Percentiles rank a stretch among this genome's conserved stretches.
Conservation (phyloP, 352 stramenopile genomes). For the Phytophthora rubi region DNA sequence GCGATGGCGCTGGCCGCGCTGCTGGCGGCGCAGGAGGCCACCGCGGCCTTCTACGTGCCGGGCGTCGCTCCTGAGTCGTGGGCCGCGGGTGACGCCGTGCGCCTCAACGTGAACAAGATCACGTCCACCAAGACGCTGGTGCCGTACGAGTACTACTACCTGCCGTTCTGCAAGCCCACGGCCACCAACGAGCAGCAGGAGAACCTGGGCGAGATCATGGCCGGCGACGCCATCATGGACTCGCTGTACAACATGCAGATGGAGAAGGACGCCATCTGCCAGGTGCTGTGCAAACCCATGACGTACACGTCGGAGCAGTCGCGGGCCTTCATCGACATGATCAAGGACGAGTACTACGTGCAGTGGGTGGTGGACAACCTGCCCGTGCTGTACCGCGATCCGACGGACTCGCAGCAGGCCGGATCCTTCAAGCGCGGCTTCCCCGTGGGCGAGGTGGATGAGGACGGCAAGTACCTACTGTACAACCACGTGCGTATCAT, state of each 20-base stretch:
- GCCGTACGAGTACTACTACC: constrained; percentile 99
- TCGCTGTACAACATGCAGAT: constrained; percentile 92
- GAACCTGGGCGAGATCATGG: constrained; percentile 94
- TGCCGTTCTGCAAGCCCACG: constrained; percentile 92
- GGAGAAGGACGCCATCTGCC: constrained; percentile 88
- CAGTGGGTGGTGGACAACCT: constrained; percentile 95
- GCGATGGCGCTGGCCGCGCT: constrained; percentile 32
- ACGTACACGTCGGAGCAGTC: constrained; percentile 83
- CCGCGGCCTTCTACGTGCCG: constrained; percentile 85
- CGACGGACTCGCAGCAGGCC: constrained; percentile 64
- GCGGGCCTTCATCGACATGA: constrained; percentile 90
- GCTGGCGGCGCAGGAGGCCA: constrained; percentile 19
- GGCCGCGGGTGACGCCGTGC: constrained; percentile 82
- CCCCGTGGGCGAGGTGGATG: constrained; percentile 93
- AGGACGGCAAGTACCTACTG: constrained; percentile 93
- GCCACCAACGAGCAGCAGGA: constrained; percentile 87
- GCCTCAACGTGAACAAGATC: constrained; percentile 98
- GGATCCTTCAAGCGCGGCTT: constrained; percentile 91
- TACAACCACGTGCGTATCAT: constrained; percentile 99
- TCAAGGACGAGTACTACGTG: constrained; percentile 95
- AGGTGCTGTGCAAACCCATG: constrained; percentile 91
- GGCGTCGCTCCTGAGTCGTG: constrained; percentile 87
- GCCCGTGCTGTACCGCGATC: constrained; percentile 87
- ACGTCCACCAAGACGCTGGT: constrained; percentile 98
- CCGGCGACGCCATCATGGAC: constrained; percentile 91